Conservation (phyloP, 768 basidiomycete species). For the Mycena belliarum region DNA sequence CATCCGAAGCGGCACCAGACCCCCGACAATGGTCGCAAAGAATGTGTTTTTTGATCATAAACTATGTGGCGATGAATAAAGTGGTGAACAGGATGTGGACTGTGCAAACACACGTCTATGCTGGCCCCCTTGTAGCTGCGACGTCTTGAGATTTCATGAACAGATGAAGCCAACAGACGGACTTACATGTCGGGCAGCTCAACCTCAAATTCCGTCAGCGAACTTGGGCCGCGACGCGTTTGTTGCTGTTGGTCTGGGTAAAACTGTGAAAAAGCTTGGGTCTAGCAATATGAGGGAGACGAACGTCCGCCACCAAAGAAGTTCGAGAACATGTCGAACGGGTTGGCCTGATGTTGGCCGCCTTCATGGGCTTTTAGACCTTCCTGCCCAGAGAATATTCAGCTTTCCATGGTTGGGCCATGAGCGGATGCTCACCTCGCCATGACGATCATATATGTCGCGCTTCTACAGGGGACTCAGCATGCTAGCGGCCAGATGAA, state of each 20-base stretch:
- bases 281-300: neutral
- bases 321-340: constrained; percentile 90
- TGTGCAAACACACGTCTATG: constrained; percentile 64
- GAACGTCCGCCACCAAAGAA: constrained; percentile 91
- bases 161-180: neutral
- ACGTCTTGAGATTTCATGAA: constrained; percentile 4
- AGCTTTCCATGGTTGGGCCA: neutral
- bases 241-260: constrained; percentile 56
- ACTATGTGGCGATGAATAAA: constrained; percentile 46
- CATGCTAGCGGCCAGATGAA: neutral
- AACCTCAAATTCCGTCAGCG: constrained; percentile 82
- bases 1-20: constrained; percentile 86
- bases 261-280: neutral
- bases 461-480: constrained; percentile 63
- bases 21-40: constrained; percentile 98
- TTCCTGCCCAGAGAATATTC: constrained; percentile 50
- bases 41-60: constrained; percentile 87
- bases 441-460: constrained; percentile 90
- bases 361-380: constrained; percentile 90
- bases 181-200: constrained; percentile 80
- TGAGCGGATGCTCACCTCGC: constrained; percentile 56
- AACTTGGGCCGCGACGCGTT: constrained; percentile 73
- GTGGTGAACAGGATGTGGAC: constrained; percentile 9
- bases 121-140: constrained; percentile 79
- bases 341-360: constrained; percentile 80